A percentile compares a stretch with the other conserved stretches of the same genome.
These are phyloP conservation scores for Marasmius oreades DNA, from an alignment of 1,284 basidiomycete species.

Conservation along the genomic window DNA sequence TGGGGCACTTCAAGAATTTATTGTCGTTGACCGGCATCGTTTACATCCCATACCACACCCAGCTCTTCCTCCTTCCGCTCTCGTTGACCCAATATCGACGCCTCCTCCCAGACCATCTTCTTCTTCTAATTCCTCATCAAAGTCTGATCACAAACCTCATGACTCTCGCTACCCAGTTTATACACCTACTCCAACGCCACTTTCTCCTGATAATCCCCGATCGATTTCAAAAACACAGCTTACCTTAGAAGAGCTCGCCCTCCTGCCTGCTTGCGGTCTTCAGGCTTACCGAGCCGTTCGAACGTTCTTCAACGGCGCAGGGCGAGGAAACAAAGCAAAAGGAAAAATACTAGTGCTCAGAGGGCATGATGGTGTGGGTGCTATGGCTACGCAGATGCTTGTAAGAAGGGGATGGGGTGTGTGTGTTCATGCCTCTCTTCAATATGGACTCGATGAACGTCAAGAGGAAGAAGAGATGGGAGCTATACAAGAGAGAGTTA, in stretches of 20 bases:
- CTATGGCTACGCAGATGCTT: conserved; percentile 75
- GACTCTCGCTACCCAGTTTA: not conserved
- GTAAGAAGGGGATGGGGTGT: conserved; percentile 58
- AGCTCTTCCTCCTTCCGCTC: conserved; percentile 8
- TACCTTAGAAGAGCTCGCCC: conserved; percentile 74
- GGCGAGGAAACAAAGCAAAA: conserved; percentile 14
- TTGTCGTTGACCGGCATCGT: conserved; percentile 76
- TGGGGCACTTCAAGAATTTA: conserved; percentile 83
- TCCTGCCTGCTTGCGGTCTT: conserved; percentile 74
- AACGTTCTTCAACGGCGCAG: conserved; percentile 34
- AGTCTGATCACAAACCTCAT: not conserved
- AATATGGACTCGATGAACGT: conserved; percentile 14
- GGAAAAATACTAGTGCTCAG: conserved; percentile 64
- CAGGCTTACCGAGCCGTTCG: conserved; percentile 78
- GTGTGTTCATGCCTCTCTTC: conserved; percentile 61
- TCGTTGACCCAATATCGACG: conserved; percentile 16
- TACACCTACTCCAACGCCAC: not conserved
- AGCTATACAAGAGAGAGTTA: not conserved
- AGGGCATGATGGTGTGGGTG: conserved; percentile 75
- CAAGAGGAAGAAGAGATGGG: not conserved
- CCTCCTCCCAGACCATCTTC: not conserved
- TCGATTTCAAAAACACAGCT: conserved; percentile 24
- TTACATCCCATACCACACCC: conserved; percentile 70
- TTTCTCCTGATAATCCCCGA: not conserved
- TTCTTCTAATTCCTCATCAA: not conserved